Evolutionary conservation across 306 rosid genomes (phyloP).

Genomic region (Cucurbita maxima): DNA sequence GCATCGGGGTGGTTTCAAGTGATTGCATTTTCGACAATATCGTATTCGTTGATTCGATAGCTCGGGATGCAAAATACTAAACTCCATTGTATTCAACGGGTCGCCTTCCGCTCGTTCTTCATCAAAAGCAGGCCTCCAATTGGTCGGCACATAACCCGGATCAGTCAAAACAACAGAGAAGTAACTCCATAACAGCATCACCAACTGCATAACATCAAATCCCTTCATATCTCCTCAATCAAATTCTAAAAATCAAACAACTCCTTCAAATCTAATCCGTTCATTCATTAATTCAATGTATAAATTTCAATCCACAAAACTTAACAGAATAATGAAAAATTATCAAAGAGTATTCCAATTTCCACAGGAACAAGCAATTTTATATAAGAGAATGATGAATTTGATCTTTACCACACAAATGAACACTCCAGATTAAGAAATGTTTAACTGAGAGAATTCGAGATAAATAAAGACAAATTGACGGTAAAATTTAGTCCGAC

Average conservation of each 20-base stretch:
- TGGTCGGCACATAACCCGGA: constrained; percentile 86
- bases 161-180: constrained; percentile 88
- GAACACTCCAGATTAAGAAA: background rate
- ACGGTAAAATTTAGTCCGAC: background rate
- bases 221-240: background rate
- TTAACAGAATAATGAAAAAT: background rate
- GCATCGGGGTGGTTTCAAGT: constrained; percentile 80
- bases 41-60: constrained; percentile 47
- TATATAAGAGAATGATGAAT: background rate
- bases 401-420: background rate
- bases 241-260: background rate
- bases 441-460: background rate
- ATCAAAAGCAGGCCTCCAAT: constrained; percentile 79
- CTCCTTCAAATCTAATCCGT: background rate
- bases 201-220: constrained; percentile 44
- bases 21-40: constrained; percentile 78
- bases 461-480: constrained; percentile 1
- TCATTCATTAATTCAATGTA: background rate
- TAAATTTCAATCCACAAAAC: background rate
- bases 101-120: constrained; percentile 91
- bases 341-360: background rate
- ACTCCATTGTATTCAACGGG: constrained; percentile 58
- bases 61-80: constrained; percentile 28
- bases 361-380: background rate
- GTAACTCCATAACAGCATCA: constrained; percentile 95